Conservation (phyloP, 2,329 filamentous ascomycete species). For the Aaosphaeria arxii region DNA sequence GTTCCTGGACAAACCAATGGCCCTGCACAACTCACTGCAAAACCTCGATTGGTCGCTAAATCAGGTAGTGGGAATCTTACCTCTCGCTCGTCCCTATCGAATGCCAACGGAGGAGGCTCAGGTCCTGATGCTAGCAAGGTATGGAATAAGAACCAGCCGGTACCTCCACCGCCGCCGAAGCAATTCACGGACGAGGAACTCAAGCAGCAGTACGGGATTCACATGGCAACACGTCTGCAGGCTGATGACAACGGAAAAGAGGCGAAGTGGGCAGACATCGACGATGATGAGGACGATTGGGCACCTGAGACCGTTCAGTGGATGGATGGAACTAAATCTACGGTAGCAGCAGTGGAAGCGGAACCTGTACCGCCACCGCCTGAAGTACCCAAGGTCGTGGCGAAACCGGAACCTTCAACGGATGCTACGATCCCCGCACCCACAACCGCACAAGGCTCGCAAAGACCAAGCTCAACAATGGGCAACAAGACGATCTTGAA, state of each 20-base stretch:
- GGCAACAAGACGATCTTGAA: conserved; percentile 50
- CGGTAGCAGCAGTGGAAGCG: conserved; percentile 58
- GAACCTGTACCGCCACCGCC: conserved; percentile 27
- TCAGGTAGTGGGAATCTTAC: conserved; percentile 60
- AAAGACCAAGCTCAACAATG: conserved; percentile 34
- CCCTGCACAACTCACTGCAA: conserved; percentile 52
- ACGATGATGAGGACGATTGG: conserved; percentile 87
- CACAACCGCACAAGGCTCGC: conserved; percentile 25
- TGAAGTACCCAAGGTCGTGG: conserved; percentile 11
- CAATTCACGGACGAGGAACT: conserved; percentile 85
- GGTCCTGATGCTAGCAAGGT: conserved; percentile 72
- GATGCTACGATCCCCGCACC: conserved; percentile 40
- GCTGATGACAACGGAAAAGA: conserved; percentile 71
- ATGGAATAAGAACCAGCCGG: conserved; percentile 88
- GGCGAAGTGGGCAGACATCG: conserved; percentile 85
- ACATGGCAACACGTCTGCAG: conserved; percentile 75
- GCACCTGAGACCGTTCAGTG: conserved; percentile 81
- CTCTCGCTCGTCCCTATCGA: conserved; percentile 49
- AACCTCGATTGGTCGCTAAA: conserved; percentile 74
- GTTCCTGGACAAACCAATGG: conserved; percentile 40
- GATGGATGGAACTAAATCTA: conserved; percentile 84
- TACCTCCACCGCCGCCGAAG: conserved; percentile 67
- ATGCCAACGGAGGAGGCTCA: conserved; percentile 57
- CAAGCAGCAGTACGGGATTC: conserved; percentile 79
- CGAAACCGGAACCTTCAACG: conserved; percentile 15